Percentiles rank a stretch among this genome's conserved stretches.
Evolutionary conservation across 129 eudicot genomes (phyloP).

Genomic region (Silybum marianum): DNA sequence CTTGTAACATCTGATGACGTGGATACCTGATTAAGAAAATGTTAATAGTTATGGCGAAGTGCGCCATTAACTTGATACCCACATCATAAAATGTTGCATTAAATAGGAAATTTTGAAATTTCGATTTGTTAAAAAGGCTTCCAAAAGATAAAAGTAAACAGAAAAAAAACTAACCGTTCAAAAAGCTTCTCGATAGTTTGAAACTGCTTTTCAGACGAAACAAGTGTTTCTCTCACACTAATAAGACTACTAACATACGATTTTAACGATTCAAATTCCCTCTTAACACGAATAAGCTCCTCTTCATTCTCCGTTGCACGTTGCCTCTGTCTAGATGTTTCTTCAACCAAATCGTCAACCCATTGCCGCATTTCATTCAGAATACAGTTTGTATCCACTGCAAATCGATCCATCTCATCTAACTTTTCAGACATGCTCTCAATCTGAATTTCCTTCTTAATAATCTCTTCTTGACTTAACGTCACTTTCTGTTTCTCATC

Average conservation of each 20-base stretch:
- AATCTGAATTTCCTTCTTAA: conserved; percentile 68
- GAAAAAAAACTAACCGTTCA: conserved; percentile 68
- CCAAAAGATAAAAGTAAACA: too few relatives aligned
- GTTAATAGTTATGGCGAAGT: not conserved
- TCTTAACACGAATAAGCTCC: conserved; percentile 85
- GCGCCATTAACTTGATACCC: not conserved
- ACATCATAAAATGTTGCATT: not conserved
- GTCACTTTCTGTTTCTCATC: conserved; percentile 73
- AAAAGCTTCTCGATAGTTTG: conserved; percentile 90
- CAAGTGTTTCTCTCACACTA: conserved; percentile 92
- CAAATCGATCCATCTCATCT: conserved; percentile 92
- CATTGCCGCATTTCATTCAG: conserved; percentile 84
- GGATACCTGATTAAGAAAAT: not conserved
- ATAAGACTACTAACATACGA: conserved; percentile 86
- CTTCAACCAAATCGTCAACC: conserved; percentile 92
- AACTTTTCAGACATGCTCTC: conserved; percentile 84
- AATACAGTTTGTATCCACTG: conserved; percentile 65
- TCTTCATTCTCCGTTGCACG: conserved; percentile 88
- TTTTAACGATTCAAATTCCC: conserved; percentile 83
- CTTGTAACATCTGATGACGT: not conserved
- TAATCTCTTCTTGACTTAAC: conserved; percentile 74
- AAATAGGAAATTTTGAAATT: too few relatives aligned
- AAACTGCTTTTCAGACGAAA: conserved; percentile 96
- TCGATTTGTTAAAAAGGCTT: too few relatives aligned
- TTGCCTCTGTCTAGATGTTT: conserved; percentile 89